These are phyloP conservation scores for Carallia pectinifolia DNA, from an alignment of 345 rosid genomes.

Conservation along the genomic window DNA sequence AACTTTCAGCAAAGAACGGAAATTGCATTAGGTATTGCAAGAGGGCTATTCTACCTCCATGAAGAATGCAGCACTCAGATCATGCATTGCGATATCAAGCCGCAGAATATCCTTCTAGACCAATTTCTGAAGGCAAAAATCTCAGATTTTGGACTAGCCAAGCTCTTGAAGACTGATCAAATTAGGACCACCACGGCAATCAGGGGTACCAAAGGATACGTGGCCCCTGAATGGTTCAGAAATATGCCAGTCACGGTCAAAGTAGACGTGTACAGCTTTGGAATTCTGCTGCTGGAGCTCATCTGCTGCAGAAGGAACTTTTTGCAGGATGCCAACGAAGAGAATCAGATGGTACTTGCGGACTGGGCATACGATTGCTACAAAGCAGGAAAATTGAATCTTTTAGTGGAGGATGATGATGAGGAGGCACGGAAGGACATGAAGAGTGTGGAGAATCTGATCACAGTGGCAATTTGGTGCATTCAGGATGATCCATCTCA, in stretches of 20 bases:
- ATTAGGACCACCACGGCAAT: slow-evolving; percentile 26
- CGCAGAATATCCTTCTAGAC: slow-evolving; percentile 42
- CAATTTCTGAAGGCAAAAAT: slow-evolving; percentile 12
- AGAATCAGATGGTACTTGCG: not conserved
- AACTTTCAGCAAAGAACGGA: slow-evolving; percentile 29
- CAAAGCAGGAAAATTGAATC: slow-evolving; percentile 5
- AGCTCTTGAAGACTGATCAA: slow-evolving; percentile 30
- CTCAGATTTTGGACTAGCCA: slow-evolving; percentile 45
- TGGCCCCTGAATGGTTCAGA: slow-evolving; percentile 47
- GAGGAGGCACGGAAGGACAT: slow-evolving; percentile 19
- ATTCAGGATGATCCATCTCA: slow-evolving; percentile 16
- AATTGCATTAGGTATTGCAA: slow-evolving; percentile 31
- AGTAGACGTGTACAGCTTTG: slow-evolving; percentile 44
- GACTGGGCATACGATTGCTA: slow-evolving; percentile 21
- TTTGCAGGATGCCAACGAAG: not conserved
- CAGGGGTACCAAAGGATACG: slow-evolving; percentile 43
- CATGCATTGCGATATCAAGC: slow-evolving; percentile 46
- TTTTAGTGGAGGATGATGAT: slow-evolving; percentile 14
- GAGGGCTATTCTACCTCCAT: slow-evolving; percentile 38
- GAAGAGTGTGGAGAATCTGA: slow-evolving; percentile 11
- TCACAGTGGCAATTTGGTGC: slow-evolving; percentile 18
- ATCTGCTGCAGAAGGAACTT: slow-evolving; percentile 3
- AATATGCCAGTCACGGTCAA: slow-evolving; percentile 41
- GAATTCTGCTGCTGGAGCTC: slow-evolving; percentile 14
- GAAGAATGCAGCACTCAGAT: slow-evolving; percentile 41